Base-by-base conservation (phyloP, 306 rosid genomes). In the Elaeagnus macrophylla region DNA sequence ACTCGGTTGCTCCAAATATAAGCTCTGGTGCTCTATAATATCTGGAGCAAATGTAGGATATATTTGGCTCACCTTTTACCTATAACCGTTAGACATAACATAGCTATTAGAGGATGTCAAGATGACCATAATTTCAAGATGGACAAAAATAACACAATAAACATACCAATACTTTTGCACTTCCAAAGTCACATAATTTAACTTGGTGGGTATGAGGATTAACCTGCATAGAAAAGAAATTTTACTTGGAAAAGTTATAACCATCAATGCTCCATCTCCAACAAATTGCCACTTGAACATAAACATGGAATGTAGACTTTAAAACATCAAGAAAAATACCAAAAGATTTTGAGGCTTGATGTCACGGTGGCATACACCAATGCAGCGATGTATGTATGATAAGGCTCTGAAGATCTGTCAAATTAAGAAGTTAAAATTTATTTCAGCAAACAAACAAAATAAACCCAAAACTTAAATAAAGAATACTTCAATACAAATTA, bases 151-250 rank as follows among this genome's bases (percentile, higher is more conserved):
- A 8, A 45, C 36, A 38, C 38, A 44, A 59, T 55, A 45, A 18
- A 20, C 86, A 60, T 77, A 90, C 97, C 97, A 90, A 76, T 53
- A 90, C 95, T 81, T 90, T 90, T 14, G 97, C 97, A 72, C 97
- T 90, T 63, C 97, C 97, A 61, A 90, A 90, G 75, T 90, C 97
- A 19, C 97, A 90, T 55, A 90, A 69, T 65, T 90, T 90, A 70
- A 90, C 95, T 73, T 90, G 97, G 77, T 90, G 97, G 50, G 95
- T 86, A 60, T 90, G 97, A 1, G 97, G 97, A 77, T 90, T 90
- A 70, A 90, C 97, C 95, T 90, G 76, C 70, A 68, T 10, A 25
- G 51, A 59, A 55, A n/a, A 64, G 39, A 35, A 46, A 14, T 10
- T n/a, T 36, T 57, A 13, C 37, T 9, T 63, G 41, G 62, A 36